Base-by-base conservation (phyloP, 2,329 filamentous ascomycete genomes). In the Colletotrichum theobromicola region DNA sequence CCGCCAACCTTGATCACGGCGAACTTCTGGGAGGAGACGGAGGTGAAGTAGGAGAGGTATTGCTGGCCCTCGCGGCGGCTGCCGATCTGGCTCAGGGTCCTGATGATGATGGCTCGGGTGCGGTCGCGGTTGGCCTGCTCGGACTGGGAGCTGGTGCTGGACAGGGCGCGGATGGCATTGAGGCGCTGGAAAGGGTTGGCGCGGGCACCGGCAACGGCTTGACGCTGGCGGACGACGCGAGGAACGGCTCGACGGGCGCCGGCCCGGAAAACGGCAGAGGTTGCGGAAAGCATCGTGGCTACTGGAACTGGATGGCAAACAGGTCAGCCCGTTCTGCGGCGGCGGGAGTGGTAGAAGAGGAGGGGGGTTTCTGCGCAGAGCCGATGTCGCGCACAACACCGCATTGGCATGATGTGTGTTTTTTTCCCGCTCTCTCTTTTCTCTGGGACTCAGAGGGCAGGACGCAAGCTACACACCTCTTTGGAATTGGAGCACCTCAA, bases 1-100 rank as follows among this genome's bases (percentile, higher is more conserved):
- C 96, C 97, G 76, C 96, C 97, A 70, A 98, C 96, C 88, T 99
- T 99, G 86, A 99, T 98, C 63, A 99, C 96, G 78, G 96, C 96
- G 84, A 98, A 99, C 82, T 98, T 95, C 87, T 98, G 96, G 42
- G 95, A 98, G 58, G 95, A 97, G 76, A 98, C 96, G 37, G 96
- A 98, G 79, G 94, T 97, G 89, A 99, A 99, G 84, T 98, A 95
- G 78, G 96, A 97, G 74, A 98, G 93, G 85, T 98, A 98, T 85
- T 98, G 96, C 88, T 98, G 95, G 77, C 97, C 95, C 87, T 99
- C 96, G 76, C 96, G 90, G 90, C 97, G 98, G 77, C 95, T 98
- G 76, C 95, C 96, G 83, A 98, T 97, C 86, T 96, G 98, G 87
- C 95, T 98, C 79, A 98, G 90, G 75, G 98, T 91, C 87, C 96